Evolutionary conservation across 768 basidiomycete species (phyloP).

Genomic region (Termitomyces sp.): DNA sequence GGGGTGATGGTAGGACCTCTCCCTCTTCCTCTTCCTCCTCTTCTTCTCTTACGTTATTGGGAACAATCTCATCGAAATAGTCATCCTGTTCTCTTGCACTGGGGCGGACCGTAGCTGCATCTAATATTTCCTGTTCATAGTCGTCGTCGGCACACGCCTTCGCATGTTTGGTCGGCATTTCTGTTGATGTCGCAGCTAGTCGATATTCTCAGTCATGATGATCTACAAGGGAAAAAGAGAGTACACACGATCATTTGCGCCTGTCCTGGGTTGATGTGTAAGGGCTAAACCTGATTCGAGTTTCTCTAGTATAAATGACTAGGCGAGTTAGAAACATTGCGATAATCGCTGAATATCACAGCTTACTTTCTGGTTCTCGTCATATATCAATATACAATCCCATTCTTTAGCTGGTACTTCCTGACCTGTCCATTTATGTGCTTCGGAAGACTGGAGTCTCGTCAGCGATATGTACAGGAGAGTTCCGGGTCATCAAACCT

Average conservation of each 20-base stretch:
- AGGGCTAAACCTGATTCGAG: conserved; percentile 61
- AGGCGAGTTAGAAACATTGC: conserved; percentile 11
- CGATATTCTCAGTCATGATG: not conserved
- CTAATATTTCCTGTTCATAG: conserved; percentile 20
- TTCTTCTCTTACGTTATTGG: conserved; percentile 26
- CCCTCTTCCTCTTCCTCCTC: conserved; percentile 33
- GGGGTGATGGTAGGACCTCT: conserved; percentile 21
- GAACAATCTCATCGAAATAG: conserved; percentile 36
- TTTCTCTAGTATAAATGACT: conserved; percentile 75
- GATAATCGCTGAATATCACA: not conserved
- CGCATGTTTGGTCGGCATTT: conserved; percentile 9
- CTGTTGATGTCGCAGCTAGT: conserved; percentile 10
- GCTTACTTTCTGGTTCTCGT: conserved; percentile 66
- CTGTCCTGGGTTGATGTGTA: conserved; percentile 42
- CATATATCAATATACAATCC: conserved; percentile 78
- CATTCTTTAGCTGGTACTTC: conserved; percentile 60
- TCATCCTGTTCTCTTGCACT: conserved; percentile 34
- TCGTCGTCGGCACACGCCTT: conserved; percentile 17
- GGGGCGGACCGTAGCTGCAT: conserved; percentile 19
- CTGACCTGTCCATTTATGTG: conserved; percentile 48
- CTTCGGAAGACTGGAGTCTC: conserved; percentile 40
- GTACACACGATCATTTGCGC: conserved; percentile 11
- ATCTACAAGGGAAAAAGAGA: no score
- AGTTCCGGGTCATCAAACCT: conserved; percentile 37
- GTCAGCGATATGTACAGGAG: not conserved